Evolutionary conservation across 768 basidiomycete genomes (phyloP).

Genomic region (Tylopilus sp.): DNA sequence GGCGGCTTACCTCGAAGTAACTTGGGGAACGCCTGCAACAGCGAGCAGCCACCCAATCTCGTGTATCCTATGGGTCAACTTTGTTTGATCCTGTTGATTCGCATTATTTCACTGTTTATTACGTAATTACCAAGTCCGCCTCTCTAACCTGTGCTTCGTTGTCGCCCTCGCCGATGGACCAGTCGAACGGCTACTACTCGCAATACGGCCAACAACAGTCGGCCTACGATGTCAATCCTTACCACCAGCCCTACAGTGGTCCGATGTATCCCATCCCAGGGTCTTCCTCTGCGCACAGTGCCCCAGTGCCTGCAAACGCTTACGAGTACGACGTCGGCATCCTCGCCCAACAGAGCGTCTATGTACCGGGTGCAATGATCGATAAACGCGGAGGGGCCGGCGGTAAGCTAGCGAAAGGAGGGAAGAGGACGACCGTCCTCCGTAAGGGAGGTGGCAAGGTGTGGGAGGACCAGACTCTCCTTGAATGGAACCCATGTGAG

Average conservation of each 20-base stretch:
- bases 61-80: slow-evolving; percentile 10
- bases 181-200: slow-evolving; percentile 43
- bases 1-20: slow-evolving; percentile 39
- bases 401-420: slow-evolving; percentile 83
- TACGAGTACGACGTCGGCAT: slow-evolving; percentile 93
- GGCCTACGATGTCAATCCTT: slow-evolving; percentile 66
- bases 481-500: slow-evolving; percentile 97
- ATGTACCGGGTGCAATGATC: slow-evolving; percentile 88
- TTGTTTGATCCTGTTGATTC: slow-evolving; percentile 32
- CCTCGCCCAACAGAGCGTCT: slow-evolving; percentile 86
- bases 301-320: slow-evolving; percentile 84
- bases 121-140: slow-evolving; percentile 10
- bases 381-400: slow-evolving; percentile 85
- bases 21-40: slow-evolving; percentile 31
- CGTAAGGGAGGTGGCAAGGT: slow-evolving; percentile 94
- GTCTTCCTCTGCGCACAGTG: slow-evolving; percentile 61
- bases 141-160: background rate
- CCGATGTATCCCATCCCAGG: slow-evolving; percentile 68
- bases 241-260: slow-evolving; percentile 77
- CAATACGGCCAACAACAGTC: slow-evolving; percentile 53
- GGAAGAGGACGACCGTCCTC: slow-evolving; percentile 90
- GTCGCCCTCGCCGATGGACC: slow-evolving; percentile 24
- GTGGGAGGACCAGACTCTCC: slow-evolving; percentile 96
- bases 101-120: slow-evolving; percentile 5
- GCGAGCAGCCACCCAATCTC: slow-evolving; percentile 13